Evolutionary conservation across 768 basidiomycete genomes (phyloP).

Genomic region (Podaxis mareebaensis): DNA sequence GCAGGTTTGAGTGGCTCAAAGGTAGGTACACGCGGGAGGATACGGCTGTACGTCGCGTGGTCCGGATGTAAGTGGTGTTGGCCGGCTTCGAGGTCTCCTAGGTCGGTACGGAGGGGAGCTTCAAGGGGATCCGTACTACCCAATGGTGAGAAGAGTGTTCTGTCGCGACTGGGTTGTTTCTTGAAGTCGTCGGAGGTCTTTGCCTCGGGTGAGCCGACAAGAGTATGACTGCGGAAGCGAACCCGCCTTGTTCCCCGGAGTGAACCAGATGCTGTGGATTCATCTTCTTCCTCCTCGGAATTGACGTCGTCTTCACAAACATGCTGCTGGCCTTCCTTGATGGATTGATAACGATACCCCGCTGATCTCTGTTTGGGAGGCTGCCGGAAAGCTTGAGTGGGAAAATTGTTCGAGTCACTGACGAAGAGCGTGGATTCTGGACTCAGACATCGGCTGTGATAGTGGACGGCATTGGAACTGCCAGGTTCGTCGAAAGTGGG

Average conservation of each 20-base stretch:
- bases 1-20: background rate
- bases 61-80: background rate
- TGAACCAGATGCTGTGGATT: background rate
- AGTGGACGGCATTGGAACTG: background rate
- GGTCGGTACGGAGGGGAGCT: background rate
- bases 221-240: background rate
- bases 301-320: background rate
- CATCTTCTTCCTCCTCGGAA: background rate
- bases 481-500: background rate
- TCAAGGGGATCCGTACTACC: background rate
- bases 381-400: background rate
- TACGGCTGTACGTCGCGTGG: background rate
- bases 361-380: background rate
- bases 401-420: background rate
- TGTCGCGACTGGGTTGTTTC: background rate
- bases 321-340: background rate
- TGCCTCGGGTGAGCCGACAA: background rate
- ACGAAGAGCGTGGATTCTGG: background rate
- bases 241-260: background rate
- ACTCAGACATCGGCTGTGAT: background rate
- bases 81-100: background rate
- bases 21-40: background rate
- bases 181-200: background rate
- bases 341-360: background rate
- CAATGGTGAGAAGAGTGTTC: background rate